Evolutionary conservation across 345 rosid genomes (phyloP), one percentile per base, ranked within the genome.

Genomic region (Citrus sp.): DNA sequence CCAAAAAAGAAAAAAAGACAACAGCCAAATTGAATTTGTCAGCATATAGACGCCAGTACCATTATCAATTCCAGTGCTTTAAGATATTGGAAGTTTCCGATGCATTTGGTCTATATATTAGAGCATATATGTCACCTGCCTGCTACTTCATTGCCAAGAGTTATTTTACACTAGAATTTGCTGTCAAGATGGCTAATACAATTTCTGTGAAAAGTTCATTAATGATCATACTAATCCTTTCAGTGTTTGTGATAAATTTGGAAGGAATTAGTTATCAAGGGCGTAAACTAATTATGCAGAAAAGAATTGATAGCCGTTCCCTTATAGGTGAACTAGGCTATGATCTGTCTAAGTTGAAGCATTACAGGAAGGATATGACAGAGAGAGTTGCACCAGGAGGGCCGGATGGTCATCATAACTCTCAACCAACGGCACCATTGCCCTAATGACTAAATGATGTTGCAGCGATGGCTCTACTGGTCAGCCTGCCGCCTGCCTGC

Each of bases 311-410:
- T 35, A 84, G 83, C 49, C 69, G 5, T 9, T 75, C 81, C 9
- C 74, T 81, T 42, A 46, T 78, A 51, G 76, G 49, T 7, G 67
- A 75, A 59, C 56, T 77, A 35, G 73, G 80, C 66, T 81, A 80
- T 70, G 71, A 55, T 74, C 63, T 71, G 78, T 13, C 73, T 0
- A 71, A 73, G 69, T 64, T 76, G 72, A 80, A 74, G 70, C 73
- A 67, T 24, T 30, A 2, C 9, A 78, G 73, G 67, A 62, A 75
- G 77, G 51, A 38, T 54, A 25, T 69, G 66, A 27, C 22, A 2
- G 78, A 65, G 6, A 84, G 89, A 67, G 1, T 76, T 34, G 34
- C 82, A 25, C 87, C 89, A 0, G 86, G 79, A 82, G 88, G 92
- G 10, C 89, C 90, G 19, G 79, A 82, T 70, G 79, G 78, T 75